These are phyloP conservation scores for Acorus calamus DNA, from an alignment of 106 monocot genomes.

Conservation along the genomic window DNA sequence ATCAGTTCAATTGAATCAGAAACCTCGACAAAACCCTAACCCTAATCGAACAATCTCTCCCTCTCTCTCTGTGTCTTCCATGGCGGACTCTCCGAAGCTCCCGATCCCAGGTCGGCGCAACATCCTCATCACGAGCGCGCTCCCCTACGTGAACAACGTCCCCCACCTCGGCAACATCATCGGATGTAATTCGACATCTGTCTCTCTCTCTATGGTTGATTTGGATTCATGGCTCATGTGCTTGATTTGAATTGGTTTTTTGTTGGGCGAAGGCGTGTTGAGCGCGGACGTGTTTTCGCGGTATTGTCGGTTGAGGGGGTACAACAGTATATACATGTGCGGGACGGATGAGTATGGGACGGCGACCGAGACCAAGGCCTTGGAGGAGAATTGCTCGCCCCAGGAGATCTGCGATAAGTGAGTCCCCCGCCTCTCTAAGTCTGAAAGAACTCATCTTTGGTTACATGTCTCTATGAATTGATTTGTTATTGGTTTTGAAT, in stretches of 20 bases:
- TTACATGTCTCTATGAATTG: neutral
- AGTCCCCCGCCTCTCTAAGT: constrained; percentile 3
- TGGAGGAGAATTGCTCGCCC: constrained; percentile 97
- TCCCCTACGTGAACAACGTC: constrained; percentile 96
- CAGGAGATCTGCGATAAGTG: constrained; percentile 97
- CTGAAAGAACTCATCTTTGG: neutral
- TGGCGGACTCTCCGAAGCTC: constrained; percentile 25
- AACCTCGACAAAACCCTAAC: too few species aligned
- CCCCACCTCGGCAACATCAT: constrained; percentile 96
- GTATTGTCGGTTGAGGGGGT: constrained; percentile 74
- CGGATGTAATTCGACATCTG: constrained; percentile 43
- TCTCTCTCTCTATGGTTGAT: neutral
- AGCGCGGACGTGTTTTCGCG: constrained; percentile 95
- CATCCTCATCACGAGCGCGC: constrained; percentile 88
- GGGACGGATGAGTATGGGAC: constrained; percentile 98
- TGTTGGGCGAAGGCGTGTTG: constrained; percentile 51
- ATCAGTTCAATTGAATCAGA: too few species aligned
- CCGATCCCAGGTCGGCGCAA: constrained; percentile 68
- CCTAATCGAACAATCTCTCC: too few species aligned
- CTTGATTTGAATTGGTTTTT: neutral
- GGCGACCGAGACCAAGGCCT: constrained; percentile 86
- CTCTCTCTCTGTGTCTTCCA: too few species aligned
- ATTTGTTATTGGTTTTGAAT: too few species aligned
- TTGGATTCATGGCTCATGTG: too few species aligned
- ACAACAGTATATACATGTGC: constrained; percentile 79